Conservation (phyloP, 148 eudicot genomes). For the Rhododendron griersonianum region DNA sequence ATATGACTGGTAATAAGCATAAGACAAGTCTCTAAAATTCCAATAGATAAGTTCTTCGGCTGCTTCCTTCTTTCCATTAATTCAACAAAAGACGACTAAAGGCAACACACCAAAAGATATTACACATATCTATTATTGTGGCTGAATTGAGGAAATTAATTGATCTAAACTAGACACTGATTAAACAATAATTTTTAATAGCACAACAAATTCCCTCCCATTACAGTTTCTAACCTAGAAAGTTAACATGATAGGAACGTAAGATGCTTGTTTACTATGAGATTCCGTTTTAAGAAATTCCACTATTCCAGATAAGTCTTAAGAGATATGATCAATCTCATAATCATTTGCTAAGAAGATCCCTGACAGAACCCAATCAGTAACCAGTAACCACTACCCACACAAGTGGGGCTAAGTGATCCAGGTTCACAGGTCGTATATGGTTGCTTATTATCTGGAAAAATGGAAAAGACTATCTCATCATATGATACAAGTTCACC, state of each 20-base stretch:
- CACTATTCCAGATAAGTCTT: not conserved
- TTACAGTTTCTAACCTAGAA: not conserved
- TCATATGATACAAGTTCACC: not conserved
- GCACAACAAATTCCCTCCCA: not conserved
- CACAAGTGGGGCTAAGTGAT: not conserved
- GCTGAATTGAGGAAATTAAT: not conserved
- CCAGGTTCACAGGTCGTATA: not conserved
- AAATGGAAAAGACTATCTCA: not conserved
- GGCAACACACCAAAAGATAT: not conserved
- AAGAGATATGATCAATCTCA: not conserved
- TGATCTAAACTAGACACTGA: constrained; percentile 1
- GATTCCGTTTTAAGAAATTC: not conserved
- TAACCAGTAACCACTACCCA: not conserved
- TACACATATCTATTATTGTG: not conserved
- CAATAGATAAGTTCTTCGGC: not conserved
- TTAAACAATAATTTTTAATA: not conserved
- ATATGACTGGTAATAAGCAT: not conserved
- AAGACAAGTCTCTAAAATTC: not conserved
- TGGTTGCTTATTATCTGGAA: not conserved
- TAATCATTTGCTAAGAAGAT: not conserved
- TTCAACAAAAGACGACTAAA: not conserved
- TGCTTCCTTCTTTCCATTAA: no score
- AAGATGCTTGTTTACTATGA: not conserved
- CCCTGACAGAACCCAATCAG: not conserved
- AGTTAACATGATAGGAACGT: not conserved